Percentiles rank a stretch among this genome's conserved stretches.
Evolutionary conservation across 352 stramenopile species (phyloP).

Genomic region (Phytophthora cactorum): DNA sequence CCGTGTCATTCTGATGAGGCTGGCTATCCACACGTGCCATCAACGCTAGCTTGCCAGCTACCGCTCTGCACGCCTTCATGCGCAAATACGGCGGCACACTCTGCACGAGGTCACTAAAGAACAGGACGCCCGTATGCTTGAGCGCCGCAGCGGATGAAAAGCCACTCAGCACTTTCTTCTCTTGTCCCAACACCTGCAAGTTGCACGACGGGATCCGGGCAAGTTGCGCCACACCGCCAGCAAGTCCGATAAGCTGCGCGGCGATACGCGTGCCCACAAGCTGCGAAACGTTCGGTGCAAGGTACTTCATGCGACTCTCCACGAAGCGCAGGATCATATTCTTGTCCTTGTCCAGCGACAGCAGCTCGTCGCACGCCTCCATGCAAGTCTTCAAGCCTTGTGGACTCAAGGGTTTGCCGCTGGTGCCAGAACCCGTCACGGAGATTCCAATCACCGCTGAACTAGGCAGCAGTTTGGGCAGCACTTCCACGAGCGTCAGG

Average conservation of each 20-base stretch:
- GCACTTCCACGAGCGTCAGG: constrained; percentile 85
- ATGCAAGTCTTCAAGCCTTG: constrained; percentile 82
- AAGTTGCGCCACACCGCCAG: constrained; percentile 94
- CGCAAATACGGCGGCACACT: constrained; percentile 91
- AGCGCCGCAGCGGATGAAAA: constrained; percentile 87
- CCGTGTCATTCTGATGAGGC: constrained; percentile 71
- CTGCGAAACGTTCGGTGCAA: constrained; percentile 94
- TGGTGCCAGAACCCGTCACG: constrained; percentile 93
- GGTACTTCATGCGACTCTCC: constrained; percentile 91
- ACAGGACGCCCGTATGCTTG: constrained; percentile 95
- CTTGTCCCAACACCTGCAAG: constrained; percentile 96
- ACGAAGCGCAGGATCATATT: constrained; percentile 91
- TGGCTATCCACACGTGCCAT: constrained; percentile 94
- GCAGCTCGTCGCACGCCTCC: constrained; percentile 84
- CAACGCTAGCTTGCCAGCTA: constrained; percentile 92
- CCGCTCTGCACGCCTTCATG: constrained; percentile 94
- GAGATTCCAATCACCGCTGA: constrained; percentile 96
- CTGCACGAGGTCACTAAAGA: constrained; percentile 94
- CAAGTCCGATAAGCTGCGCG: constrained; percentile 94
- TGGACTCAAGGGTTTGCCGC: constrained; percentile 75
- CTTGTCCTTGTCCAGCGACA: constrained; percentile 90
- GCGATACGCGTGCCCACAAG: constrained; percentile 96
- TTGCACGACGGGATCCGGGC: constrained; percentile 97
- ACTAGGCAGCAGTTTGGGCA: constrained; percentile 91
- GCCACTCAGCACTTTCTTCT: constrained; percentile 92